Conservation (phyloP, 1,284 basidiomycete genomes). For the Tylopilus orsonianus region DNA sequence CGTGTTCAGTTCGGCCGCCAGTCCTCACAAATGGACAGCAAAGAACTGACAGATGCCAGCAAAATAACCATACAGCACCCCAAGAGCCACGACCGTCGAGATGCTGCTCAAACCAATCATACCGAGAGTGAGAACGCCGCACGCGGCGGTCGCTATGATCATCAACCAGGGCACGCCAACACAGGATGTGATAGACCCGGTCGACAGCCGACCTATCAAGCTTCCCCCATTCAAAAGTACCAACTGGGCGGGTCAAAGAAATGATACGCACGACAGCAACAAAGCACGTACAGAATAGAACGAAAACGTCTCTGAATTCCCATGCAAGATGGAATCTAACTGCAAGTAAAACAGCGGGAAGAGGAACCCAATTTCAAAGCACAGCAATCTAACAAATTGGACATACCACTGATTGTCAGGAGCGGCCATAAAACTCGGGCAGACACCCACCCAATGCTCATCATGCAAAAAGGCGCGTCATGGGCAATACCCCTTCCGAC, state of each 20-base stretch:
- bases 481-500: conserved; percentile 17
- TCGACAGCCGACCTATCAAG: conserved; percentile 27
- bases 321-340: conserved; percentile 28
- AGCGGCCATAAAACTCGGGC: not conserved
- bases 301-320: conserved; percentile 29
- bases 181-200: conserved; percentile 25
- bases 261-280: too few relatives aligned
- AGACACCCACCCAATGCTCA: conserved; percentile 22
- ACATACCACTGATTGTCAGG: not conserved
- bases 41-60: conserved; percentile 38
- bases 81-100: conserved; percentile 23
- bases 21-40: conserved; percentile 3
- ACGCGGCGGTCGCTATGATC: conserved; percentile 26
- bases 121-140: conserved; percentile 28
- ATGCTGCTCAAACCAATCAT: conserved; percentile 26
- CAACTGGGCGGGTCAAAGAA: conserved; percentile 13
- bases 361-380: conserved; percentile 15
- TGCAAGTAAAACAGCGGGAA: conserved; percentile 35
- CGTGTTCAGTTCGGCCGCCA: not conserved
- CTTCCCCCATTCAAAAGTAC: conserved; percentile 28
- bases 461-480: conserved; percentile 27
- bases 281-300: conserved; percentile 31
- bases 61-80: conserved; percentile 37
- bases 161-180: conserved; percentile 22
- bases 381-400: conserved; percentile 16